Evolutionary conservation across 164 flowering plant genomes (phyloP), one percentile per base, ranked within the genome.

Genomic region (Vitis riparia): DNA sequence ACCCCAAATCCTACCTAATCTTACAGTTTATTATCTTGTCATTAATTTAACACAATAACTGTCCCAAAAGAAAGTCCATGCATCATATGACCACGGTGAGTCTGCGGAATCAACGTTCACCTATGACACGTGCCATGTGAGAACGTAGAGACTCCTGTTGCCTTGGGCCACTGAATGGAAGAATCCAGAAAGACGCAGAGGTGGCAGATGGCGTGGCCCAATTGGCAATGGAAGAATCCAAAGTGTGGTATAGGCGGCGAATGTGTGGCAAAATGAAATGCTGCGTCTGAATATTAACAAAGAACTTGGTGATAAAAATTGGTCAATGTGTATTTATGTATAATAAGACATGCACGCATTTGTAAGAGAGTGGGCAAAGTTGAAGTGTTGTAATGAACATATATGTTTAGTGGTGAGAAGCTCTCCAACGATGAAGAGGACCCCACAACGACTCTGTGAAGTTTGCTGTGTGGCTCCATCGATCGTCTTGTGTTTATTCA

Each of bases 321-420:
- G 7, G 7, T 37, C 7, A 0, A 0, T 5, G 7, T 37, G 44
- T 37, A 37, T 3, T 37, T 3, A 37, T 37, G 5, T 37, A 37
- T 62, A 8, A 3, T 48, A 13, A 70, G 55, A 70, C 55, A 13
- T 52, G 32, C 61, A 62, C 72, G 67, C 53, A 11, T 70, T 19
- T 52, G 49, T 15, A 37, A 10, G 64, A 37, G 48, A 37, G 44
- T 37, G 44, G 44, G 44, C 44, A 37, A 37, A 37, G 44, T 37
- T 37, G 44, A 37, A 37, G 44, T 37, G 44, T 37, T 37, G 44
- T 3, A 6, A 37, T 37, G 44, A 37, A 37, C 44, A 37, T 37
- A 37, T 37, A 37, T 37, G 44, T 37, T 37, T 37, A 37, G 44
- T 37, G 44, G 44, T 37, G 2, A 37, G 5, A 37, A 37, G 44